phyloP scores from a whole-genome alignment of 768 basidiomycete species.

The Tricholoma matsutake region DNA sequence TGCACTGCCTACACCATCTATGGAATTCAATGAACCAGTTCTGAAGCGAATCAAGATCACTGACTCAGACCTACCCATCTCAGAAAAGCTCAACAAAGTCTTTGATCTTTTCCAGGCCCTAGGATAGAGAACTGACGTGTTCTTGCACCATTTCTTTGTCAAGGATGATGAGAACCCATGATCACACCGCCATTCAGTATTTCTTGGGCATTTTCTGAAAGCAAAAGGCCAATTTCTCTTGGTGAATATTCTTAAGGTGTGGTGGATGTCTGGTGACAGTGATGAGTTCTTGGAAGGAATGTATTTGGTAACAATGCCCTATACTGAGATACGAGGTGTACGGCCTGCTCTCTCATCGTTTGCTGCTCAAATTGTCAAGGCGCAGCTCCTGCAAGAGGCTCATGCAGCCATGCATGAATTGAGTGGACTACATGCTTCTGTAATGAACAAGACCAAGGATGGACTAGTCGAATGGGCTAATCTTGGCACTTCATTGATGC shows the following conservation, averaged over 20 bases:
- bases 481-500: no score
- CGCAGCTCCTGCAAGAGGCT: not conserved
- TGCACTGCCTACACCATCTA: not conserved
- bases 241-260: not conserved
- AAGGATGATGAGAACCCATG: not conserved
- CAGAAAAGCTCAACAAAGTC: not conserved
- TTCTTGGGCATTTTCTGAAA: not conserved
- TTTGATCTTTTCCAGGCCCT: not conserved
- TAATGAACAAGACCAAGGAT: not conserved
- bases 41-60: not conserved
- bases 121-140: not conserved
- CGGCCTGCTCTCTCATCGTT: not conserved
- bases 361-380: not conserved
- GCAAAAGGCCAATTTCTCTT: not conserved
- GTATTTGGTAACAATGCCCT: not conserved
- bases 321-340: not conserved
- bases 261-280: not conserved
- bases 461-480: no score
- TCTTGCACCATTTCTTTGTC: not conserved
- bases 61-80: not conserved
- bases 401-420: not conserved
- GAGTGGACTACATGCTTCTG: not conserved
- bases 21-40: not conserved
- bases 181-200: not conserved
- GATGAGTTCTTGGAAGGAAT: not conserved